Conservation (phyloP, 2,329 filamentous ascomycete genomes). For the Xylariales sp. region DNA sequence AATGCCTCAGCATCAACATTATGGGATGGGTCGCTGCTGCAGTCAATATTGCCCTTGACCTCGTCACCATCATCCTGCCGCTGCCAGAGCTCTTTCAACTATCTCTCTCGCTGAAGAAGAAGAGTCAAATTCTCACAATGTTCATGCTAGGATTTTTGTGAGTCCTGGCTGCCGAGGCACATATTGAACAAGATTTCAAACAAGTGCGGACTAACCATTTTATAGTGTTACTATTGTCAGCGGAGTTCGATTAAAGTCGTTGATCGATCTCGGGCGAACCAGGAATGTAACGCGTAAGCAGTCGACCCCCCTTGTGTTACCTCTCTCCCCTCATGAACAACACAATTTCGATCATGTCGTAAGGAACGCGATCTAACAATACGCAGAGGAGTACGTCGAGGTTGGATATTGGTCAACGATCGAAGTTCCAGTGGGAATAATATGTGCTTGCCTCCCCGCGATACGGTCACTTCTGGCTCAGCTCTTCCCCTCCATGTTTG, state of each 20-base stretch:
- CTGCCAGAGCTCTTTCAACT: constrained; percentile 23
- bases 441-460: constrained; percentile 28
- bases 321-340: no score
- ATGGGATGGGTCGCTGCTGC: constrained; percentile 26
- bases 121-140: constrained; percentile 28
- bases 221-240: constrained; percentile 23
- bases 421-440: constrained; percentile 26
- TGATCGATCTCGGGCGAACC: constrained; percentile 20
- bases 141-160: constrained; percentile 29
- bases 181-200: no score
- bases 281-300: constrained; percentile 21
- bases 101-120: constrained; percentile 23
- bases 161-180: no score
- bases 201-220: no score
- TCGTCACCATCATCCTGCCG: constrained; percentile 25
- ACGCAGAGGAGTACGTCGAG: constrained; percentile 24
- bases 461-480: constrained; percentile 23
- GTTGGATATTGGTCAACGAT: constrained; percentile 27
- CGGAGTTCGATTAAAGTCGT: constrained; percentile 20
- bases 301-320: no score
- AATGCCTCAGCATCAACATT: constrained; percentile 26
- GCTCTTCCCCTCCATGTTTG: constrained; percentile 21
- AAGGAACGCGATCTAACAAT: no score
- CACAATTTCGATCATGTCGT: no score
- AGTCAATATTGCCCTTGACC: constrained; percentile 25